A percentile compares a stretch with the other conserved stretches of the same genome.
Conservation (phyloP, 495 filamentous ascomycete species). For the Xylaria longipes region DNA sequence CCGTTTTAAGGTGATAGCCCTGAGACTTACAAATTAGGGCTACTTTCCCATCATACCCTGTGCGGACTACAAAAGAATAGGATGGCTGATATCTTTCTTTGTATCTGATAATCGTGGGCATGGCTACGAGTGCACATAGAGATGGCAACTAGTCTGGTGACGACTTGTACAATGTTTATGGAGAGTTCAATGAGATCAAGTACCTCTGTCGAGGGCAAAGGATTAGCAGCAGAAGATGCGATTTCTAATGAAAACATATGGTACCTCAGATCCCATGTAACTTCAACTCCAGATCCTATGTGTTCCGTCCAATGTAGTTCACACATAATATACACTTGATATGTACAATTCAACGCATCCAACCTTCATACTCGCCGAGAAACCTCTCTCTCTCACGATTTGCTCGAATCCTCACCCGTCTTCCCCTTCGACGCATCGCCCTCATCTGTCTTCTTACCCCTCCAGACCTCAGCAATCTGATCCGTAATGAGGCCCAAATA, state of each 20-base stretch:
- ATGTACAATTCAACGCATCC: constrained; percentile 23
- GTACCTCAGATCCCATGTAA: background rate
- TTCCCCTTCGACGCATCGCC: constrained; percentile 30
- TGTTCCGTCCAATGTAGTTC: constrained; percentile 7
- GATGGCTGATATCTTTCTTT: background rate
- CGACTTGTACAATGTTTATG: background rate
- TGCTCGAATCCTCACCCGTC: constrained; percentile 41
- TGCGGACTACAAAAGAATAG: background rate
- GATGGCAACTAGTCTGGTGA: background rate
- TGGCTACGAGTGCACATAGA: background rate
- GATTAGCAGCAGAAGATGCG: background rate
- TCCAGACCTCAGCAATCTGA: constrained; percentile 85
- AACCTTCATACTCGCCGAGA: background rate
- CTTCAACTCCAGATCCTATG: constrained; percentile 8
- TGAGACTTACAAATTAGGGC: background rate
- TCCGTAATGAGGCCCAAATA: constrained; percentile 83
- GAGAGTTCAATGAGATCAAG: background rate
- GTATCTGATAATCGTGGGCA: background rate
- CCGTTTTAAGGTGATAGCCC: background rate
- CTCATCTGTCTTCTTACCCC: constrained; percentile 50
- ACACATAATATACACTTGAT: constrained; percentile 23
- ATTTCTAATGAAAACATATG: background rate
- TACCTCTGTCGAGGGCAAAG: background rate
- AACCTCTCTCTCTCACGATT: constrained; percentile 21
- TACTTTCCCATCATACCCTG: background rate